Conservation (phyloP, 2,329 filamentous ascomycete genomes). For the Sphaerulina musiva region DNA sequence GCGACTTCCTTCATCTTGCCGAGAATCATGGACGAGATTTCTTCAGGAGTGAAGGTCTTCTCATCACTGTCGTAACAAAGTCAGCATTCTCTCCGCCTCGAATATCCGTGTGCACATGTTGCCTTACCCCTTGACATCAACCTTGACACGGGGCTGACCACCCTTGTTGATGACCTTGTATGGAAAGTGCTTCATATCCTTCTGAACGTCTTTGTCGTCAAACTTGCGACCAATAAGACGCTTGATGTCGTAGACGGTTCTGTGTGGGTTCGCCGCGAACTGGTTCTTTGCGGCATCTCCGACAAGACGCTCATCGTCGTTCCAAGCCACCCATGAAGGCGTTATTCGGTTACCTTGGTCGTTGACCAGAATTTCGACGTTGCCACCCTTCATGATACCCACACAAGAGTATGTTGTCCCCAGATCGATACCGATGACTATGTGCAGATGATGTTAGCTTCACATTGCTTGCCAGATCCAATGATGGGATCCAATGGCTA, state of each 20-base stretch:
- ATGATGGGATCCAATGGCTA: neutral
- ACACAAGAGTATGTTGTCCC: conserved; percentile 84
- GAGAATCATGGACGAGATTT: conserved; percentile 73
- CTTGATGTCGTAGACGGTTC: conserved; percentile 46
- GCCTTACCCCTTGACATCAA: conserved; percentile 54
- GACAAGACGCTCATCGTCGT: conserved; percentile 91
- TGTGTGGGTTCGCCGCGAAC: conserved; percentile 49
- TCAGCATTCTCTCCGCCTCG: neutral
- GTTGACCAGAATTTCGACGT: conserved; percentile 92
- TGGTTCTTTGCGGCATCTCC: conserved; percentile 98
- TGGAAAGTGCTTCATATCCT: conserved; percentile 96
- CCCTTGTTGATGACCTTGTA: conserved; percentile 88
- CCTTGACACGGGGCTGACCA: conserved; percentile 80
- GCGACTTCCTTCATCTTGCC: conserved; percentile 96
- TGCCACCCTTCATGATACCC: conserved; percentile 92
- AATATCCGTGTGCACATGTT: neutral
- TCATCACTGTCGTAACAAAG: conserved; percentile 33
- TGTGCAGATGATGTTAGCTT: conserved; percentile 1
- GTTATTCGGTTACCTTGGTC: conserved; percentile 96
- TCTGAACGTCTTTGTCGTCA: conserved; percentile 70
- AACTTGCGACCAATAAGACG: conserved; percentile 49
- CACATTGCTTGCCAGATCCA: neutral
- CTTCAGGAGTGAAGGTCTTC: conserved; percentile 73
- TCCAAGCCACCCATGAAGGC: conserved; percentile 58
- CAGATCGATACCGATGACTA: conserved; percentile 90